These are phyloP conservation scores for Torulaspora globosa DNA, from an alignment of 1,139 yeast species.

Conservation along the genomic window DNA sequence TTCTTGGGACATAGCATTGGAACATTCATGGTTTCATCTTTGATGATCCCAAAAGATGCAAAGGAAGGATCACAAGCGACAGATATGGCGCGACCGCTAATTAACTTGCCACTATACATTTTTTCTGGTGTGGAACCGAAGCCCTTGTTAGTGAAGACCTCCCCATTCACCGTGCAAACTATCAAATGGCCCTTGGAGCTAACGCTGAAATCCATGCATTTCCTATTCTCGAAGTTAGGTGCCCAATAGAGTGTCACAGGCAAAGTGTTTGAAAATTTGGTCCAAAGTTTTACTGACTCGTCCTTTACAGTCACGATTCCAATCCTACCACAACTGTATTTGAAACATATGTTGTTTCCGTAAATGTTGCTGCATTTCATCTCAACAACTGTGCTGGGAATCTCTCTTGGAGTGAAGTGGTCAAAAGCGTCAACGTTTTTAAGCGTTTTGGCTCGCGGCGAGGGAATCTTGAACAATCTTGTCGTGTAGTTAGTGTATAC, in stretches of 20 bases:
- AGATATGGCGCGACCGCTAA: slow-evolving; percentile 37
- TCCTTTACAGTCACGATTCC: slow-evolving; percentile 26
- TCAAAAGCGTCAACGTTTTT: slow-evolving; percentile 28
- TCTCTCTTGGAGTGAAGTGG: slow-evolving; percentile 29
- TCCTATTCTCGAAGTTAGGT: slow-evolving; percentile 27
- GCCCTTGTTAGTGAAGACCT: slow-evolving; percentile 44
- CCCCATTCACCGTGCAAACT: slow-evolving; percentile 64
- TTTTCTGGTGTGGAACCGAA: slow-evolving; percentile 18
- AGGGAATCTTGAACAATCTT: slow-evolving; percentile 45
- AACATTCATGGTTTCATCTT: slow-evolving; percentile 57
- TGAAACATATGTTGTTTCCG: slow-evolving; percentile 33
- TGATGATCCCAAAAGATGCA: slow-evolving; percentile 62
- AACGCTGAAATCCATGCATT: slow-evolving; percentile 58
- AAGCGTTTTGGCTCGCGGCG: slow-evolving; percentile 27
- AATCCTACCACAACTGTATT: slow-evolving; percentile 33
- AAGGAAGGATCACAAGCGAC: slow-evolving; percentile 68
- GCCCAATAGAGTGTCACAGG: slow-evolving; percentile 37
- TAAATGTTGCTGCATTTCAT: slow-evolving; percentile 31
- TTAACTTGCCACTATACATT: slow-evolving; percentile 26
- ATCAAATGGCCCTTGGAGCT: slow-evolving; percentile 67
- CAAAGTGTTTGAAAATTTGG: slow-evolving; percentile 24
- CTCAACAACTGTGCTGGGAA: slow-evolving; percentile 26
- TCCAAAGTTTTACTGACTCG: slow-evolving; percentile 27
- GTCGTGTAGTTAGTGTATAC: slow-evolving; percentile 59
- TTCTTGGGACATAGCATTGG: slow-evolving; percentile 49